These are phyloP conservation scores for Pholiota microspora DNA, from an alignment of 768 basidiomycete genomes.

Conservation along the genomic window DNA sequence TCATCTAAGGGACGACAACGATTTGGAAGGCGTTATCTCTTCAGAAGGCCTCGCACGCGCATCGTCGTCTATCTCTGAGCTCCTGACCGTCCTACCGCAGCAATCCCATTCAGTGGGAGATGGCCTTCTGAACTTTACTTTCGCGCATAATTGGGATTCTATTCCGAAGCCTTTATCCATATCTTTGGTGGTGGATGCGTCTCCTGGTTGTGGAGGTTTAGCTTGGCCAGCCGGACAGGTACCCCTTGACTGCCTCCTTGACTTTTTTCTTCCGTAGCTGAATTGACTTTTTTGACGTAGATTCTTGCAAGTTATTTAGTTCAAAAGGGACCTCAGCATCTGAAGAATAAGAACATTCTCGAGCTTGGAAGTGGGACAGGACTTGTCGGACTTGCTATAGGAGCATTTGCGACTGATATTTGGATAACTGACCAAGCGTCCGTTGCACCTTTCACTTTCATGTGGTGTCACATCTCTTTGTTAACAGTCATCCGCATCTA, in stretches of 20 bases:
- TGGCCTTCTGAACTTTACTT: conserved; percentile 46
- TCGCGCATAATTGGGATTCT: conserved; percentile 23
- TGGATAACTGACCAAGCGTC: conserved; percentile 92
- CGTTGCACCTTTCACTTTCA: conserved; percentile 33
- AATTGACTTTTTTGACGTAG: conserved; percentile 41
- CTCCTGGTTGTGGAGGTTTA: conserved; percentile 89
- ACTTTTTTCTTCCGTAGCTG: too few species aligned
- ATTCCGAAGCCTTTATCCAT: conserved; percentile 35
- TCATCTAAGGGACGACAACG: conserved; percentile 47
- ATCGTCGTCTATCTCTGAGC: conserved; percentile 26
- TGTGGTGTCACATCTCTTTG: background rate
- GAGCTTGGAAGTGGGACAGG: conserved; percentile 94
- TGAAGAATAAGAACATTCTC: conserved; percentile 59
- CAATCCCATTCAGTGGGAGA: conserved; percentile 52
- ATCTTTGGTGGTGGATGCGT: conserved; percentile 67
- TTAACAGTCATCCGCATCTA: conserved; percentile 13
- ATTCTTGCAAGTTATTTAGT: conserved; percentile 77
- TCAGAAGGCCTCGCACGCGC: conserved; percentile 24
- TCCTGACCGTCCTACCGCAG: conserved; percentile 43
- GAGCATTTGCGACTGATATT: conserved; percentile 55
- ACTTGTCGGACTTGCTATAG: conserved; percentile 85
- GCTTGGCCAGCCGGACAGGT: conserved; percentile 94
- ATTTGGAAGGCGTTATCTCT: conserved; percentile 29
- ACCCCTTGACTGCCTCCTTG: too few species aligned
- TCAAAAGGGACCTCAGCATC: conserved; percentile 44